These are phyloP conservation scores for Metschnikowia bowlesiae DNA, from an alignment of 805 yeast species.

Conservation along the genomic window DNA sequence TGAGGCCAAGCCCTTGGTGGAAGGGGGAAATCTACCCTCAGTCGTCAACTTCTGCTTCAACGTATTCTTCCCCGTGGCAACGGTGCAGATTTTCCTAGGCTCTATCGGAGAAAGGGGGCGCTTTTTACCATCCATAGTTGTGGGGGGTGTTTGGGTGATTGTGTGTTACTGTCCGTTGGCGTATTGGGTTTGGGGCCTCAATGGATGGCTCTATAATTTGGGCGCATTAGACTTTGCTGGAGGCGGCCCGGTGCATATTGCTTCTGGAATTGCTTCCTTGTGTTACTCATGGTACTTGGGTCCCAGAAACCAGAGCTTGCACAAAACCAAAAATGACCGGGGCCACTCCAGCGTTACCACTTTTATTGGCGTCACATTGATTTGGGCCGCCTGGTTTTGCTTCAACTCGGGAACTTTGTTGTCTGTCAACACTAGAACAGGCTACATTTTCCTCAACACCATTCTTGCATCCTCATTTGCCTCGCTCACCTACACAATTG, in stretches of 20 bases:
- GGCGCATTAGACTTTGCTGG: constrained; percentile 48
- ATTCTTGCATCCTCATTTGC: constrained; percentile 50
- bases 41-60: constrained; percentile 42
- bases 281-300: constrained; percentile 42
- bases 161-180: constrained; percentile 46
- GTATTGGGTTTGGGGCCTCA: constrained; percentile 44
- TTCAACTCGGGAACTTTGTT: constrained; percentile 45
- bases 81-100: constrained; percentile 46
- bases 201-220: constrained; percentile 41
- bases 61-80: constrained; percentile 45
- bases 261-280: constrained; percentile 40
- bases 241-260: constrained; percentile 48
- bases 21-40: constrained; percentile 47
- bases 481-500: constrained; percentile 38
- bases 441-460: constrained; percentile 46
- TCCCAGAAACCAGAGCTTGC: constrained; percentile 30
- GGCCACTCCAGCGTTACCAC: constrained; percentile 37
- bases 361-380: constrained; percentile 42
- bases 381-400: constrained; percentile 49
- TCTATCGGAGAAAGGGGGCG: constrained; percentile 41
- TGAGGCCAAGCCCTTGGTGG: constrained; percentile 36
- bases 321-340: constrained; percentile 20
- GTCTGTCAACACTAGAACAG: constrained; percentile 38
- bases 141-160: constrained; percentile 38
- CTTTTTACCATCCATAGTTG: constrained; percentile 36